Evolutionary conservation across 306 rosid species (phyloP), one percentile per base, ranked within the genome.

Genomic region (Adenanthera pavonina): DNA sequence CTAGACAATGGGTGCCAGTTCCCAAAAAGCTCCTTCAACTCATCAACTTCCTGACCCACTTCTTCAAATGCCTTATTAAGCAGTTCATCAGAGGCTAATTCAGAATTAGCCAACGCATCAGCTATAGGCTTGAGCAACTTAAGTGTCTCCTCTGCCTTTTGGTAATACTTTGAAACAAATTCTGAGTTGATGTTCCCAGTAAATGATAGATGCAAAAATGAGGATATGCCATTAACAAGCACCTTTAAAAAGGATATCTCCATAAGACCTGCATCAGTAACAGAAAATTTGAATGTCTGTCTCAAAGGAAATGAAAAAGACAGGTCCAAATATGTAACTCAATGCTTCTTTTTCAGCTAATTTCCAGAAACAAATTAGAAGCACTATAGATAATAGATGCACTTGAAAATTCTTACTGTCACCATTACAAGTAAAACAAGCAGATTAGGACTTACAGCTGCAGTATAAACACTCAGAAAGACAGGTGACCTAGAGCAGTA

Each of bases 1-100:
- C 98, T 96, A 8, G 90, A 96, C 77, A 96, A 85, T 17, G 87
- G 92, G 67, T 91, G 97, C 97, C 91, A 90, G 77, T 80, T 91
- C 87, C 89, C 92, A 70, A 92, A 83, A 73, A 90, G 94, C 80
- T 86, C 92, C 86, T 88, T 86, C 85, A 92, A 83, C 74, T 94
- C 97, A 83, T 89, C 94, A 69, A 94, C 79, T 64, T 87, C 87
- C 57, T 72, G 91, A 79, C 87, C 81, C 20, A 92, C 86, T 83
- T 94, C 97, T 85, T 94, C 92, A 79, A 83, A 88, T 72, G 83
- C 83, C 89, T 87, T 89, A 77, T 53, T 85, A 49, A 92, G 91
- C 76, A 73, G 83, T 89, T 96, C 98, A 70, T 83, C 88, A 43
- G 93, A 86, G 59, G 91, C 89, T 82, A 83, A 83, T 80, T 92